A percentile compares a stretch with the other conserved stretches of the same genome.
These are phyloP conservation scores for Amanita muscaria DNA, from an alignment of 768 basidiomycete species.

Conservation along the genomic window DNA sequence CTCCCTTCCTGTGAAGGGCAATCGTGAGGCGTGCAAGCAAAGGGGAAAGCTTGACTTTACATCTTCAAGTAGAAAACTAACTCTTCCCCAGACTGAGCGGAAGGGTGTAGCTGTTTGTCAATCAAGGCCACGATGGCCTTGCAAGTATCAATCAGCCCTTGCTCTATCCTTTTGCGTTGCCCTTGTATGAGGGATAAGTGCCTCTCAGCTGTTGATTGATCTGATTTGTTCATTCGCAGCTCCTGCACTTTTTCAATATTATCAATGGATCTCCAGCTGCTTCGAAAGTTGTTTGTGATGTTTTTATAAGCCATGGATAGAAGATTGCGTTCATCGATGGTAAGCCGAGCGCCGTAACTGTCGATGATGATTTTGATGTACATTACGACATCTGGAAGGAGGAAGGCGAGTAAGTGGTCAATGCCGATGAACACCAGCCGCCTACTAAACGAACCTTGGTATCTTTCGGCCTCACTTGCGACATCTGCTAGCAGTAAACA, in stretches of 20 bases:
- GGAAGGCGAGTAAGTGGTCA: background rate
- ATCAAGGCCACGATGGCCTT: slow-evolving; percentile 70
- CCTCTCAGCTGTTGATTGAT: slow-evolving; percentile 19
- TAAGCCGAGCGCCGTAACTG: slow-evolving; percentile 57
- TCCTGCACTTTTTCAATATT: slow-evolving; percentile 64
- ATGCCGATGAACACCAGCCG: background rate
- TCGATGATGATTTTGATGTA: slow-evolving; percentile 73
- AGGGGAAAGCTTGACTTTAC: slow-evolving; percentile 30
- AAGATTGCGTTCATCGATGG: slow-evolving; percentile 81
- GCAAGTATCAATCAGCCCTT: slow-evolving; percentile 68
- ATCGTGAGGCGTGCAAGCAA: background rate
- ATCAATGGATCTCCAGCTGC: slow-evolving; percentile 78
- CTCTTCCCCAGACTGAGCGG: slow-evolving; percentile 68
- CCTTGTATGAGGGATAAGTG: slow-evolving; percentile 61
- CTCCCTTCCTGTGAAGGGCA: slow-evolving; percentile 44
- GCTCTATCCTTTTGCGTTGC: slow-evolving; percentile 69
- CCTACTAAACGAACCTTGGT: slow-evolving; percentile 50
- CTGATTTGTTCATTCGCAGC: slow-evolving; percentile 32
- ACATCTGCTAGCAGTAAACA: slow-evolving; percentile 65
- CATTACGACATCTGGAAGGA: slow-evolving; percentile 54
- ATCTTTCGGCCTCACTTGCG: slow-evolving; percentile 83
- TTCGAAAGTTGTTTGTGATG: slow-evolving; percentile 72
- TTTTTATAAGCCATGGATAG: slow-evolving; percentile 90
- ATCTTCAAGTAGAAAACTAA: slow-evolving; percentile 89
- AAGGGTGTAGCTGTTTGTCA: slow-evolving; percentile 36